phyloP scores from a whole-genome alignment of 495 filamentous ascomycete species.

The Oidiodendron maius region DNA sequence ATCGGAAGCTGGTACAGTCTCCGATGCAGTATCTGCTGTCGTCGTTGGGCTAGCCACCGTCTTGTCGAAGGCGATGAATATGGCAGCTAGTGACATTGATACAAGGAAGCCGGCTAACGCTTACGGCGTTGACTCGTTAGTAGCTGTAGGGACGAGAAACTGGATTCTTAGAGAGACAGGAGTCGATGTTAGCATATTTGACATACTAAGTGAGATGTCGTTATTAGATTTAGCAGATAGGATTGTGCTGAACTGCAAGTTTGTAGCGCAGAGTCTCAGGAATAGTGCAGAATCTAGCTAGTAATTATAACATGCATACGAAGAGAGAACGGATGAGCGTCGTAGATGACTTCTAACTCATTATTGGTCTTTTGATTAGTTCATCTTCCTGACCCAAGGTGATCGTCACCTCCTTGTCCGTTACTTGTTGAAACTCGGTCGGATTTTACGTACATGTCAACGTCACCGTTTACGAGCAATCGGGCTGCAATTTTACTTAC shows the following conservation, averaged over 20 bases:
- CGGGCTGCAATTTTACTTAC: too few relatives aligned
- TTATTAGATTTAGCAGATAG: conserved; percentile 12
- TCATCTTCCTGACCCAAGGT: too few relatives aligned
- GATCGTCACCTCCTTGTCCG: too few relatives aligned
- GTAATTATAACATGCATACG: too few relatives aligned
- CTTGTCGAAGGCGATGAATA: conserved; percentile 30
- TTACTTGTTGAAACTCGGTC: too few relatives aligned
- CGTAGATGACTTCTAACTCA: too few relatives aligned
- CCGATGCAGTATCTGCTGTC: conserved; percentile 27
- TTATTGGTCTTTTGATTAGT: too few relatives aligned
- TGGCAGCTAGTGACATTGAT: conserved; percentile 33
- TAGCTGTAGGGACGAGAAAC: conserved; percentile 50
- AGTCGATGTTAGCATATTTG: conserved; percentile 39
- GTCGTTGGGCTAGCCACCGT: conserved; percentile 24
- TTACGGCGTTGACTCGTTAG: conserved; percentile 49
- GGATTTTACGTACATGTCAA: too few relatives aligned
- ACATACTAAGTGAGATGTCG: conserved; percentile 34
- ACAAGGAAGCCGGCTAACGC: conserved; percentile 28
- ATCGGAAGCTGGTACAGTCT: conserved; percentile 13
- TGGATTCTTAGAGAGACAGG: conserved; percentile 43
- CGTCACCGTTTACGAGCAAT: too few relatives aligned
- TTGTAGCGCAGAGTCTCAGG: too few relatives aligned
- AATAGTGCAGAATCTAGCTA: too few relatives aligned
- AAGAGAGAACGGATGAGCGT: too few relatives aligned
- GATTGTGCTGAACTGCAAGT: conserved; percentile 13